Evolutionary conservation across 202 grass and related monocot species (phyloP), one percentile per base, ranked within the genome.

Genomic region (Bolboschoenoplectus hybrid): DNA sequence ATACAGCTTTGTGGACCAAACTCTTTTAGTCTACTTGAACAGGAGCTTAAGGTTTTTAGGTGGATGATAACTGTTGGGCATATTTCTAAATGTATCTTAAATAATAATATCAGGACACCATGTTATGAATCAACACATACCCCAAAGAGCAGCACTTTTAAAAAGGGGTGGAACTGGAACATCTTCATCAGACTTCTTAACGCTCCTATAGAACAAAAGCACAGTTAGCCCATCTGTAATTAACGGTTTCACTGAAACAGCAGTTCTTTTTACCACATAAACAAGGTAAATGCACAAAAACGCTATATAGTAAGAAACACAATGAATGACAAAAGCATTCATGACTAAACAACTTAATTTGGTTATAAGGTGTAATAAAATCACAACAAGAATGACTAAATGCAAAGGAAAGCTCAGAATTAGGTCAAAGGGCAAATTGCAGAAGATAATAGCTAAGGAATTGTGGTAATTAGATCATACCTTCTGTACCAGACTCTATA

Each of bases 161-260:
- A 97, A 62, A 78, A 97, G 95, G 74, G 95, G 93, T 74, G 95
- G 95, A 79, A 97, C 88, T 85, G 95, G 95, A 69, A 95, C 87
- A 91, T 93, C 95, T 91, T 93, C 60, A 50, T 97, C 93, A 58
- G 93, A 93, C 87, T 97, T 97, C 81, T 95, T 97, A 81, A 83
- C 74, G 41, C 32, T 78, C 74, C 74, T 78, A 57, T 52, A 78
- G 74, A 17, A 58, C 50, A 57, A 78, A 56, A 45, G 11, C 74
- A 78, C 51, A n/a, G 32, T 58, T 57, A 57, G 14, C 52, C 36
- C 16, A 20, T 71, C 32, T 39, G 52, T 78, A 78, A 57, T 38
- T 39, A 78, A 57, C 16, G 12, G 73, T 20, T 38, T 77, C 73
- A 55, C 12, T 69, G 73, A 36, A 36, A 77, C 32, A 12, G 5